These are phyloP conservation scores for Lipomyces orientalis DNA, from an alignment of 805 yeast species.

Conservation along the genomic window DNA sequence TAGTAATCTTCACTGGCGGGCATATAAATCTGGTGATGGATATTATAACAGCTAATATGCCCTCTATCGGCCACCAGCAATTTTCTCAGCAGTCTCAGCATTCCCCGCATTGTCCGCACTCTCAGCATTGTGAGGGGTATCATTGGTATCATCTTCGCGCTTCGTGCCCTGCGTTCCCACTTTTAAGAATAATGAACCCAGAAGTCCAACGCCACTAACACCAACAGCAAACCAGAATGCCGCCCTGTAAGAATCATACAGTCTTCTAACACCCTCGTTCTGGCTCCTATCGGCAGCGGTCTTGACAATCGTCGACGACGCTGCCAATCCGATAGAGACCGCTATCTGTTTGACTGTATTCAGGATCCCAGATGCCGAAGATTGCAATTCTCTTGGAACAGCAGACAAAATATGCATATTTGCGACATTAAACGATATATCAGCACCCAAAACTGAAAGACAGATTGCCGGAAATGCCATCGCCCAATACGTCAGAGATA, in stretches of 20 bases:
- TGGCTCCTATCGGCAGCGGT: slow-evolving; percentile 38
- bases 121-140: neutral
- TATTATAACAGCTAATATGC: neutral
- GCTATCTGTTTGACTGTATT: slow-evolving; percentile 53
- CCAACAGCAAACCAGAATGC: slow-evolving; percentile 47
- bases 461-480: slow-evolving; percentile 55
- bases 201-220: slow-evolving; percentile 42
- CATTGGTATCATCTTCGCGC: neutral
- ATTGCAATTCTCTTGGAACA: slow-evolving; percentile 50
- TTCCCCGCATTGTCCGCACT: neutral
- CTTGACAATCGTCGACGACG: slow-evolving; percentile 51
- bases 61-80: neutral
- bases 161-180: slow-evolving; percentile 45
- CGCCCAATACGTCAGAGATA: slow-evolving; percentile 50
- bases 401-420: slow-evolving; percentile 52
- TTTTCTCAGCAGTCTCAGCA: neutral
- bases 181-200: slow-evolving; percentile 44
- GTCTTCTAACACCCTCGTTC: slow-evolving; percentile 10
- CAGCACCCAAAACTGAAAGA: slow-evolving; percentile 55
- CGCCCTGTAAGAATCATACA: slow-evolving; percentile 27
- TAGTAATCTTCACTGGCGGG: neutral
- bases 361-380: slow-evolving; percentile 57
- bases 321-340: slow-evolving; percentile 52
- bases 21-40: neutral
- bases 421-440: slow-evolving; percentile 54